These are phyloP conservation scores for Stropharia rugosoannulata DNA, from an alignment of 768 basidiomycete genomes.

Conservation along the genomic window DNA sequence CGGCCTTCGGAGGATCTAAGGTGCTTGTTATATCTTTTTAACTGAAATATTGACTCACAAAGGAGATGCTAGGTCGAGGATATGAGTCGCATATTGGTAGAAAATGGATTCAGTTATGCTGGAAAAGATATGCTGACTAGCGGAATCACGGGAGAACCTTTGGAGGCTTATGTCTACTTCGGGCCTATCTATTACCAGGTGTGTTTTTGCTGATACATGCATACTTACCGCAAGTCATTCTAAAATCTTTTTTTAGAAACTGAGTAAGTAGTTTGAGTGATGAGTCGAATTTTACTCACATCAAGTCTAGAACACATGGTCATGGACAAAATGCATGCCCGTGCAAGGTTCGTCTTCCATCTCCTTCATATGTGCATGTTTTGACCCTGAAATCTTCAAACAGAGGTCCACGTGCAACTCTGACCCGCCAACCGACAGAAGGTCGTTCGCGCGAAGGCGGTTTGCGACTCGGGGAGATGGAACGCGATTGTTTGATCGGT, in stretches of 20 bases:
- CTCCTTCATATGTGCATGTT: background rate
- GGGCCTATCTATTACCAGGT: constrained; percentile 99
- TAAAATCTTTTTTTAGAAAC: constrained; percentile 58
- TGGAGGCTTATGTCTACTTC: constrained; percentile 98
- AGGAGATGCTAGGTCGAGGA: constrained; percentile 77
- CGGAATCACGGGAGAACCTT: constrained; percentile 94
- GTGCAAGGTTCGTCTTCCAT: constrained; percentile 67
- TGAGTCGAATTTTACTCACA: too few species aligned
- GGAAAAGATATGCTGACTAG: constrained; percentile 99
- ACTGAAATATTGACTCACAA: constrained; percentile 4
- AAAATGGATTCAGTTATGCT: constrained; percentile 93
- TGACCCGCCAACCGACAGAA: constrained; percentile 98
- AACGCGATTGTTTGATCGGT: constrained; percentile 96
- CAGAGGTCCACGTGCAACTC: constrained; percentile 92
- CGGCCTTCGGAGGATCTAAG: constrained; percentile 98
- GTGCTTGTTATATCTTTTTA: constrained; percentile 33
- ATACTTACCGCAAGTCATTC: constrained; percentile 8
- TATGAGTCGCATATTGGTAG: constrained; percentile 95
- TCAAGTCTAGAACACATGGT: constrained; percentile 86
- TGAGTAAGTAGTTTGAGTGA: constrained; percentile 61
- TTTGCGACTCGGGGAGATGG: constrained; percentile 97
- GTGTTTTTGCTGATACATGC: constrained; percentile 17
- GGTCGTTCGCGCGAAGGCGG: constrained; percentile 98
- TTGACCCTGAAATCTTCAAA: constrained; percentile 10
- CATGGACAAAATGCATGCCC: constrained; percentile 99